Evolutionary conservation across 202 grass and related monocot genomes (phyloP).

Genomic region (Carex arenaria): DNA sequence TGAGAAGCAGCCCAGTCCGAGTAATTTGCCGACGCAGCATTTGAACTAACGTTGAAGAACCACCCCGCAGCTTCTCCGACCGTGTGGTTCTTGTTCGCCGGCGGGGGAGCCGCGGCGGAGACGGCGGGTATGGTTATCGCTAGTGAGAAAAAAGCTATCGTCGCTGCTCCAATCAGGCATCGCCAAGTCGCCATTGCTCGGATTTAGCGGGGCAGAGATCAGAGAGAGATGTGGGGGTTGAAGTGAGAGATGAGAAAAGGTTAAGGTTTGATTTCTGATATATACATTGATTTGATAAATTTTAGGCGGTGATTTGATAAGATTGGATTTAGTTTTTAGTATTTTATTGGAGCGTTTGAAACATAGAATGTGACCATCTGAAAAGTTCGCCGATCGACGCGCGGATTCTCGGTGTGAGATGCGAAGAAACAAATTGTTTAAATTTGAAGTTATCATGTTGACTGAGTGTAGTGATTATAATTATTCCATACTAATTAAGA

Average conservation of each 20-base stretch:
- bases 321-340: background rate
- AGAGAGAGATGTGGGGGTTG: background rate
- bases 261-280: background rate
- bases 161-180: background rate
- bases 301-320: background rate
- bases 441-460: background rate
- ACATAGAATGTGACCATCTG: background rate
- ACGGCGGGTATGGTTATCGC: background rate
- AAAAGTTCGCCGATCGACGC: background rate
- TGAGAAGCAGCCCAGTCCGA: conserved; percentile 58
- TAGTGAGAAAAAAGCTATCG: background rate
- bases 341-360: background rate
- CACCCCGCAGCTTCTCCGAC: conserved; percentile 59
- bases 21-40: conserved; percentile 60
- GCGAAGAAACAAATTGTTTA: background rate
- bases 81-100: conserved; percentile 61
- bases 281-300: background rate
- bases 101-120: background rate
- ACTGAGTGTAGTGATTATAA: background rate
- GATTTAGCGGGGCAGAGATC: background rate
- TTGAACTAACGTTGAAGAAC: conserved; percentile 54
- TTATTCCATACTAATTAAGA: background rate
- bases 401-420: background rate
- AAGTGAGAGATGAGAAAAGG: conserved; percentile 2
- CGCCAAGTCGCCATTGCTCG: conserved; percentile 33